These are phyloP conservation scores for Thalassiosira mediterranea DNA, from an alignment of 352 stramenopile species.

Conservation along the genomic window DNA sequence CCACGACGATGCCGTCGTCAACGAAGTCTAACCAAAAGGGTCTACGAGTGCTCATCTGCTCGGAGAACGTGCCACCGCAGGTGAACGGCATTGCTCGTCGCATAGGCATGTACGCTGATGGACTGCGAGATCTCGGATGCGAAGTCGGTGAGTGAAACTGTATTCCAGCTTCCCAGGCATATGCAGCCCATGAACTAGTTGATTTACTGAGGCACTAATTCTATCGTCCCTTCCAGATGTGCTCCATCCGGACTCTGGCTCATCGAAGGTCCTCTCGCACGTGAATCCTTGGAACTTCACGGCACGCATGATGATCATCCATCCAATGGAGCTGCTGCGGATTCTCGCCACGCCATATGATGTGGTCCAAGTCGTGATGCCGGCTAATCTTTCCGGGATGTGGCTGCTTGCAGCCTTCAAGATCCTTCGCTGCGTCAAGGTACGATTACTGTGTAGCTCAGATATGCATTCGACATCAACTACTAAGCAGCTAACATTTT, in stretches of 20 bases:
- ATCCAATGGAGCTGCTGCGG: conserved; percentile 34
- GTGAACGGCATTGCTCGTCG: conserved; percentile 64
- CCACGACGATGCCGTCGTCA: too few relatives aligned
- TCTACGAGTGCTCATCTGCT: conserved; percentile 47
- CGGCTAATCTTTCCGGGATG: conserved; percentile 57
- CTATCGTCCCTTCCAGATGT: too few relatives aligned
- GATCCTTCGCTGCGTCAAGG: conserved; percentile 38
- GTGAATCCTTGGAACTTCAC: conserved; percentile 68
- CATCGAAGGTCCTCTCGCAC: conserved; percentile 29
- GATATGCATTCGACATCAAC: too few relatives aligned
- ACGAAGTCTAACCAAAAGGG: conserved; percentile 25
- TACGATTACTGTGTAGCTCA: too few relatives aligned
- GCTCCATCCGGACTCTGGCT: conserved; percentile 51
- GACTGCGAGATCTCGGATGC: conserved; percentile 44
- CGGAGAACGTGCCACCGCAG: conserved; percentile 59
- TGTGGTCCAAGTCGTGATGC: conserved; percentile 60
- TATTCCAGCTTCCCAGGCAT: too few relatives aligned
- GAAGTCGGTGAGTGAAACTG: too few relatives aligned
- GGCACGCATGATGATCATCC: conserved; percentile 57
- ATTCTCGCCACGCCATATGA: conserved; percentile 50
- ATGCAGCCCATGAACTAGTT: too few relatives aligned
- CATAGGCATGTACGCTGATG: conserved; percentile 55
- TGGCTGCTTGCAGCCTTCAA: conserved; percentile 58
- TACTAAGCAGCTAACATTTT: too few relatives aligned
- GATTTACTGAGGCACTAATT: too few relatives aligned